These are phyloP conservation scores for Termitomyces sp. DNA, from an alignment of 1,284 basidiomycete genomes.

Conservation along the genomic window DNA sequence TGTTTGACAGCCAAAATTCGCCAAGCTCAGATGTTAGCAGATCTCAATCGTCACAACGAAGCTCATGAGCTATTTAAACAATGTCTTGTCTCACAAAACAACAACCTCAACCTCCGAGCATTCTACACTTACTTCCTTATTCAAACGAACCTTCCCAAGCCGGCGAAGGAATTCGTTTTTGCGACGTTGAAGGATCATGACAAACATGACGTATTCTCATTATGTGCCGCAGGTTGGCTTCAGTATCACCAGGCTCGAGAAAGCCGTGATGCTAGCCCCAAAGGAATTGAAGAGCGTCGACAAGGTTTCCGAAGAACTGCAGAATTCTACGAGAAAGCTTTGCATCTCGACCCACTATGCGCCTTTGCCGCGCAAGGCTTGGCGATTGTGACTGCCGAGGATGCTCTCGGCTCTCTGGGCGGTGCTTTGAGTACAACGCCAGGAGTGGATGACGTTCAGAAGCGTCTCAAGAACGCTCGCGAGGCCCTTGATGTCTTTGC, in stretches of 20 bases:
- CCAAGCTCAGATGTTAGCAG: constrained; percentile 72
- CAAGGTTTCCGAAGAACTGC: constrained; percentile 77
- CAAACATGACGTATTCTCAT: constrained; percentile 84
- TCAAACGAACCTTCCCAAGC: constrained; percentile 62
- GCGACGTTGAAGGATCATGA: constrained; percentile 80
- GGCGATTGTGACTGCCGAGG: constrained; percentile 88
- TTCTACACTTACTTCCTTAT: constrained; percentile 88
- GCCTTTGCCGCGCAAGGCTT: constrained; percentile 91
- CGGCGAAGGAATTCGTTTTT: constrained; percentile 82
- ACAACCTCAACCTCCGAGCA: constrained; percentile 76
- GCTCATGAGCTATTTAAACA: constrained; percentile 88
- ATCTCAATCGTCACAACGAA: constrained; percentile 66
- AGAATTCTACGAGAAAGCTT: constrained; percentile 87
- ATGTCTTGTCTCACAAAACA: constrained; percentile 65
- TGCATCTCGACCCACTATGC: constrained; percentile 76
- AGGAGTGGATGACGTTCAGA: constrained; percentile 58
- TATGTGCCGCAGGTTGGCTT: constrained; percentile 85
- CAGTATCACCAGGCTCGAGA: constrained; percentile 83
- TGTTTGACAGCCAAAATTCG: constrained; percentile 75
- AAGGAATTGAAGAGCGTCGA: constrained; percentile 66
- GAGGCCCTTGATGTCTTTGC: constrained; percentile 85
- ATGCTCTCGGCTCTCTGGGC: constrained; percentile 65
- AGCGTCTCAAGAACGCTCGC: constrained; percentile 63
- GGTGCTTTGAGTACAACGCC: constrained; percentile 43
- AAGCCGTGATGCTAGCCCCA: constrained; percentile 50